phyloP scores from a whole-genome alignment of 139 green algal genomes.

The Penium margaritaceum region DNA sequence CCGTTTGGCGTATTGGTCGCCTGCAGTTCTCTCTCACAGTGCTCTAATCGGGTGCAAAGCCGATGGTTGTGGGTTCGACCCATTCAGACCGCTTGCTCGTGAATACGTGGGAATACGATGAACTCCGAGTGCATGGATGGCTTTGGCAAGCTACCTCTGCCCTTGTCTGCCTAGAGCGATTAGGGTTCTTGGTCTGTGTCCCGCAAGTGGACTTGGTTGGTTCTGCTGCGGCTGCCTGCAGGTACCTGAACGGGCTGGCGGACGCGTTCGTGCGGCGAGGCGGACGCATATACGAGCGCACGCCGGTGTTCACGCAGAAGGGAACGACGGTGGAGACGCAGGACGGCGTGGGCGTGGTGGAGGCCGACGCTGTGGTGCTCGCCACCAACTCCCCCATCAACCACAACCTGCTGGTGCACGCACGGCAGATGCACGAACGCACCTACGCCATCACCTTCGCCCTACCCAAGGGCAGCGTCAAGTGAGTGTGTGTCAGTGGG shows the following conservation, averaged over 20 bases:
- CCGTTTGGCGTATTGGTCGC: too few species aligned
- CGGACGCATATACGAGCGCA: conserved; percentile 58
- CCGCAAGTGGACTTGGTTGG: too few species aligned
- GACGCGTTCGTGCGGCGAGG: conserved; percentile 43
- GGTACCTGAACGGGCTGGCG: conserved; percentile 53
- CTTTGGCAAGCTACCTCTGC: too few species aligned
- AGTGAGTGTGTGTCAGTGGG: conserved; percentile 12
- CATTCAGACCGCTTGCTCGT: too few species aligned
- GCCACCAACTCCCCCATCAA: conserved; percentile 64
- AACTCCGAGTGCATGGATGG: too few species aligned
- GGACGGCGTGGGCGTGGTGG: conserved; percentile 12
- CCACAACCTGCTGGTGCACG: conserved; percentile 63
- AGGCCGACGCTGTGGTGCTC: conserved; percentile 52
- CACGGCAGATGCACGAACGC: conserved; percentile 53
- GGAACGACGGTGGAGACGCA: conserved; percentile 16
- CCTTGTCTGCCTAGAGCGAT: too few species aligned
- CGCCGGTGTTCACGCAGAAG: conserved; percentile 22
- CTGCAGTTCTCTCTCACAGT: too few species aligned
- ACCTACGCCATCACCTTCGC: conserved; percentile 56
- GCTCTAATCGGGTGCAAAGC: too few species aligned
- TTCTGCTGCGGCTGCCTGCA: too few species aligned
- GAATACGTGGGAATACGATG: too few species aligned
- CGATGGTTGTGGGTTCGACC: too few species aligned
- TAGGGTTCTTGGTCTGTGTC: too few species aligned
- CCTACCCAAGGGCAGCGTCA: conserved; percentile 35